Evolutionary conservation across 306 rosid species (phyloP), one percentile per base, ranked within the genome.

Genomic region (Cucurbita argyrosperma): DNA sequence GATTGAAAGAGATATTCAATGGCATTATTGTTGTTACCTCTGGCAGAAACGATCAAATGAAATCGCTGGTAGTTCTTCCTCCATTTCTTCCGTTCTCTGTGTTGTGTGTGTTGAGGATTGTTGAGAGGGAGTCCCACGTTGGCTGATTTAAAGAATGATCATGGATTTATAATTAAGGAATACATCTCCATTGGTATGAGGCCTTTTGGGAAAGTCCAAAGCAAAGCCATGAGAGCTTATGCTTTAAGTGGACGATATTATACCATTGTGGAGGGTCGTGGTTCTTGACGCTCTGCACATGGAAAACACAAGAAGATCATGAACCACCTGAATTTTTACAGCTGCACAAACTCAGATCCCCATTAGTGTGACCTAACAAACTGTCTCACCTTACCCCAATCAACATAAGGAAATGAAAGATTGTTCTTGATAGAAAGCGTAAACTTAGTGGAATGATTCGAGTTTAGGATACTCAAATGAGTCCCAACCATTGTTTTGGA

Each of bases 311-410:
- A 26, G 42, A 68, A 8, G 57, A 0, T 47, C 42, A 47, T 68
- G 74, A 51, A 47, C 57, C 74, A 68, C 6, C 43, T 21, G 56
- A 68, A 1, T 47, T 46, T 45, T 67, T 67, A 43, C 40, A 12
- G 13, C 52, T 47, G 42, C 37, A 46, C 73, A 68, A 68, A 43
- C 35, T 18, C 30, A 9, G 39, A 67, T 46, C n/a, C 53, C 43
- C 43, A 8, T 23, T 68, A 21, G 74, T 47, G 74, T 68, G 74
- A 68, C 43, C 42, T 45, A 68, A 68, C 74, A 66, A 21, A 66
- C 35, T 23, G 2, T 45, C 52, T 5, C 3, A 37, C 53, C 39
- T 18, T 46, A 40, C 40, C 55, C 56, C 7, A 64, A 64, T 19
- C 73, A 68, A 46, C 4, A 8, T 47, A 68, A 9, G 1, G 71